Base-by-base conservation (phyloP, 306 rosid genomes). In the Rosa lucieae region DNA sequence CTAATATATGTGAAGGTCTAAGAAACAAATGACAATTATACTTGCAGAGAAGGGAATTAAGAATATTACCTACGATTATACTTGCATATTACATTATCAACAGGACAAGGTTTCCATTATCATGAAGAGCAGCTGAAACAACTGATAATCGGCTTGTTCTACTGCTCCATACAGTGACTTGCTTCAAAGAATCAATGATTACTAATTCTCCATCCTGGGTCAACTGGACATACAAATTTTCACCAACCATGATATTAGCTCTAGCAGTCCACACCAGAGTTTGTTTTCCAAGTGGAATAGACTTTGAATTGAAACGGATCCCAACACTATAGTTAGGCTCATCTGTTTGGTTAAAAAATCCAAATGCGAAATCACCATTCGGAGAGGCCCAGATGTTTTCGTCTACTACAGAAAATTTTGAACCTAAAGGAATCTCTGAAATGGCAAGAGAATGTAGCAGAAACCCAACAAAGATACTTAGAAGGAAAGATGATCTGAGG, bases 21-120 rank as follows among this genome's bases (percentile, higher is more conserved):
- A n/a, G n/a, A n/a, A n/a, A n/a, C n/a, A n/a, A n/a, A n/a, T n/a
- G n/a, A n/a, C n/a, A n/a, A n/a, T n/a, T n/a, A n/a, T n/a, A n/a
- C n/a, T n/a, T n/a, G n/a, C n/a, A n/a, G n/a, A n/a, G n/a, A n/a
- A n/a, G n/a, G n/a, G n/a, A n/a, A n/a, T n/a, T n/a, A n/a, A n/a
- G n/a, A n/a, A n/a, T n/a, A n/a, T n/a, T n/a, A n/a, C n/a, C n/a
- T n/a, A n/a, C n/a, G n/a, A n/a, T n/a, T n/a, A n/a, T n/a, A n/a
- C n/a, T n/a, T n/a, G n/a, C n/a, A n/a, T n/a, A n/a, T n/a, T n/a
- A n/a, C n/a, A n/a, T n/a, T n/a, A n/a, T 93, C 49, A 89, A 44
- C 20, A 93, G 84, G 78, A 89, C 88, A 87, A 93, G 93, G 82
- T 93, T 93, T 63, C 98, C 98, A 82, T 79, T 81, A 55, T 88